Base-by-base conservation (phyloP, 148 eudicot genomes). In the Rhododendron kiyosumense region DNA sequence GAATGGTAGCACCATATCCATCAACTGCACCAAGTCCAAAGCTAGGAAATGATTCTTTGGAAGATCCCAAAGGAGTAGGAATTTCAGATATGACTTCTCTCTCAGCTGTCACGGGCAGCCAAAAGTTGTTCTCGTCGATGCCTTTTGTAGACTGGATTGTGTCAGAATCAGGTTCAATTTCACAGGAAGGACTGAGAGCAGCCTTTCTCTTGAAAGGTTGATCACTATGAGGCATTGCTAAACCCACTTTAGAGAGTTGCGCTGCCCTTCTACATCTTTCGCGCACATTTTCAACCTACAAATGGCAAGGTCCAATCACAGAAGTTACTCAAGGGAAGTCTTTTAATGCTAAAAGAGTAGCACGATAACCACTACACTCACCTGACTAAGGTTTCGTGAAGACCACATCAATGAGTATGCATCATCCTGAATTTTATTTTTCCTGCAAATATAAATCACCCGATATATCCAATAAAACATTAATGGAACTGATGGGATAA, bases 351-450 rank as follows among this genome's bases (percentile, higher is more conserved):
- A 20, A 73, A 63, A 30, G 41, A 86, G 67, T n/a, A 80, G 34
- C 52, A 43, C 36, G 43, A 77, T 63, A 46, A 84, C 32, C 10
- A 22, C 20, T 51, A 86, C 34, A 79, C 89, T 77, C 71, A 93
- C 99, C 95, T 97, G 98, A 65, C 99, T 94, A 85, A 97, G 90
- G 78, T 90, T 95, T 86, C 92, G 85, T 34, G 99, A 95, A 46
- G 98, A 94, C 88, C 81, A 87, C 91, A 94, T 77, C 87, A 94
- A 89, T 17, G 94, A 90, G 89, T 94, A 92, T 20, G 87, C 94
- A 90, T 93, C 94, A 3, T 94, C 94, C 59, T 54, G 87, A 69
- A 95, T 89, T 87, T 89, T 90, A 86, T 91, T 84, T 89, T 93
- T 97, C 98, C 99, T 97, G 87, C 82, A 84, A 88, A 32, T 10